phyloP scores from a whole-genome alignment of 75 land plant species.

The Larix kaempferi region DNA sequence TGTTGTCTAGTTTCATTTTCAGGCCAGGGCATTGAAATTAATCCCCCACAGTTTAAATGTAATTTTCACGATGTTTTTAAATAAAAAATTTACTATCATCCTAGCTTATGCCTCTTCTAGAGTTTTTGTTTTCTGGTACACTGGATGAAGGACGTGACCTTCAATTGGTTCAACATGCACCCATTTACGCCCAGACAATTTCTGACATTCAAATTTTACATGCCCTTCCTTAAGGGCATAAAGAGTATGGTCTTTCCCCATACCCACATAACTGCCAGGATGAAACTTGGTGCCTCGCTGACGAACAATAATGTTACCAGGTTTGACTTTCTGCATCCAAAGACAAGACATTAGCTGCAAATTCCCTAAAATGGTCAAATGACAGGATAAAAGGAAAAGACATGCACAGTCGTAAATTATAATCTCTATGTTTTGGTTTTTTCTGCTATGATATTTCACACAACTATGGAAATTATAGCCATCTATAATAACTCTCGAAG shows the following conservation, averaged over 20 bases:
- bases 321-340: constrained; percentile 76
- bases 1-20: too few species aligned
- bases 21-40: too few species aligned
- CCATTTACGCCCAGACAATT: constrained; percentile 77
- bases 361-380: not conserved
- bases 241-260: constrained; percentile 92
- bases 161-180: constrained; percentile 80
- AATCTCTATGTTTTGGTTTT: not conserved
- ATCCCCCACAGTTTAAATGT: too few species aligned
- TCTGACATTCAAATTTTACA: constrained; percentile 69
- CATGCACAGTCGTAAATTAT: not conserved
- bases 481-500: not conserved
- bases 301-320: constrained; percentile 94
- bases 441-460: not conserved
- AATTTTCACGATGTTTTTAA: too few species aligned
- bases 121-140: constrained; percentile 28
- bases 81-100: too few species aligned
- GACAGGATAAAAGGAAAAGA: not conserved
- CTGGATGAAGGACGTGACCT: constrained; percentile 78
- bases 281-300: constrained; percentile 93
- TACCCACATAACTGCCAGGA: constrained; percentile 96
- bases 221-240: constrained; percentile 78
- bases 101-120: not conserved
- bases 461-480: not conserved
- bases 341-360: not conserved